Conservation (phyloP, 257 asterid species). For the Gentiana dahurica region DNA sequence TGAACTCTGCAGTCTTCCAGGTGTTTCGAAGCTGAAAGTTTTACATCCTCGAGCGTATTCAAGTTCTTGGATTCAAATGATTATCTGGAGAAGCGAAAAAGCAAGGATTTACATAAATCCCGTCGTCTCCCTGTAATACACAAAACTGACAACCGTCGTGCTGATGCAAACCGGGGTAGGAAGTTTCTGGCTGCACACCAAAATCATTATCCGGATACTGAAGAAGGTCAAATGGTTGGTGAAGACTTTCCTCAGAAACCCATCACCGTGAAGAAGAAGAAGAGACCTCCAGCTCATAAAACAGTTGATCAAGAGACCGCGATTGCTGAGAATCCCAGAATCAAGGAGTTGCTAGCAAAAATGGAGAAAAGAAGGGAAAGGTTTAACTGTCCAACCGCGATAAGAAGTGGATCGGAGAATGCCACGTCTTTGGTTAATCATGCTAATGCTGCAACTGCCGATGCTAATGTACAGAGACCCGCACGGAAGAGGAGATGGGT, state of each 20-base stretch:
- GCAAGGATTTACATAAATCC: slow-evolving; percentile 8
- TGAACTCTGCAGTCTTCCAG: slow-evolving; percentile 44
- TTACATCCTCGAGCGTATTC: slow-evolving; percentile 14
- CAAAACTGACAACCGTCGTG: slow-evolving; percentile 12
- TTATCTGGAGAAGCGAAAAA: slow-evolving; percentile 14
- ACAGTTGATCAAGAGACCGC: slow-evolving; percentile 10
- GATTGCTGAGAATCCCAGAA: slow-evolving; percentile 26
- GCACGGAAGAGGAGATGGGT: slow-evolving; percentile 58
- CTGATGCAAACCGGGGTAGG: slow-evolving; percentile 13
- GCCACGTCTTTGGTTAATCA: slow-evolving; percentile 12
- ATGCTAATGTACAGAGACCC: slow-evolving; percentile 32
- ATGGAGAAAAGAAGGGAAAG: slow-evolving; percentile 59
- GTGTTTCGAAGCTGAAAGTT: slow-evolving; percentile 30
- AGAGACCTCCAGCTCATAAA: not conserved
- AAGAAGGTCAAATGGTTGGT: slow-evolving; percentile 51
- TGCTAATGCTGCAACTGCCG: slow-evolving; percentile 12
- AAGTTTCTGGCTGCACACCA: slow-evolving; percentile 16
- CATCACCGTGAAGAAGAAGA: slow-evolving; percentile 6
- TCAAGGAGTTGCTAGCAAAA: slow-evolving; percentile 45
- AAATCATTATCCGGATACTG: slow-evolving; percentile 30
- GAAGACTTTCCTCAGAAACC: slow-evolving; percentile 22
- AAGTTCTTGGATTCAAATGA: slow-evolving; percentile 21
- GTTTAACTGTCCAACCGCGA: slow-evolving; percentile 34
- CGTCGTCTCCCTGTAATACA: slow-evolving; percentile 6
- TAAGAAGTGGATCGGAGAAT: slow-evolving; percentile 22